A percentile compares a stretch with the other conserved stretches of the same genome.
Evolutionary conservation across 2,329 filamentous ascomycete genomes (phyloP).

Genomic region (Coniochaeta ligniaria): DNA sequence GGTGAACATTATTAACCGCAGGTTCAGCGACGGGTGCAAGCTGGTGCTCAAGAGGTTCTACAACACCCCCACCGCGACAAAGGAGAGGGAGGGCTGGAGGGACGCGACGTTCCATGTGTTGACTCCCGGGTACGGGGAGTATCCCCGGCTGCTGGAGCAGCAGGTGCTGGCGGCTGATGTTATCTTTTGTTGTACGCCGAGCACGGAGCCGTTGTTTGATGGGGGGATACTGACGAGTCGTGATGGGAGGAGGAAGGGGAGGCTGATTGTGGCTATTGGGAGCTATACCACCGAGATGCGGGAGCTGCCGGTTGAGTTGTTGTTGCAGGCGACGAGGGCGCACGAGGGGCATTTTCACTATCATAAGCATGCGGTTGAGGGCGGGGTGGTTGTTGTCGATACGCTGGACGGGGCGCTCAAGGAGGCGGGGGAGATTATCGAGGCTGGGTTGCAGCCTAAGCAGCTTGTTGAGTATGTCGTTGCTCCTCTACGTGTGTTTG

Average conservation of each 20-base stretch:
- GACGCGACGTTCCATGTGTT: conserved; percentile 59
- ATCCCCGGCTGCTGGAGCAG: conserved; percentile 57
- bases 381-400: conserved; percentile 63
- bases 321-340: conserved; percentile 53
- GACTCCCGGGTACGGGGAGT: conserved; percentile 66
- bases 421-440: conserved; percentile 81
- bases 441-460: conserved; percentile 63
- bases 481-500: neutral
- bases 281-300: conserved; percentile 67
- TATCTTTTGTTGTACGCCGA: conserved; percentile 85
- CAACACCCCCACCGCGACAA: conserved; percentile 31
- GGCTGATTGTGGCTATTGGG: conserved; percentile 67
- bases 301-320: conserved; percentile 71
- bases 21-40: conserved; percentile 52
- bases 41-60: conserved; percentile 43
- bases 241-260: conserved; percentile 61
- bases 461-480: conserved; percentile 69
- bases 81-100: conserved; percentile 53
- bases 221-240: conserved; percentile 61
- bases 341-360: conserved; percentile 48
- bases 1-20: conserved; percentile 76
- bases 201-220: conserved; percentile 68
- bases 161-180: conserved; percentile 68
- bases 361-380: conserved; percentile 59
- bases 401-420: conserved; percentile 72